Base-by-base conservation (phyloP, 495 filamentous ascomycete species). In the Hypomontagnella monticulosa region DNA sequence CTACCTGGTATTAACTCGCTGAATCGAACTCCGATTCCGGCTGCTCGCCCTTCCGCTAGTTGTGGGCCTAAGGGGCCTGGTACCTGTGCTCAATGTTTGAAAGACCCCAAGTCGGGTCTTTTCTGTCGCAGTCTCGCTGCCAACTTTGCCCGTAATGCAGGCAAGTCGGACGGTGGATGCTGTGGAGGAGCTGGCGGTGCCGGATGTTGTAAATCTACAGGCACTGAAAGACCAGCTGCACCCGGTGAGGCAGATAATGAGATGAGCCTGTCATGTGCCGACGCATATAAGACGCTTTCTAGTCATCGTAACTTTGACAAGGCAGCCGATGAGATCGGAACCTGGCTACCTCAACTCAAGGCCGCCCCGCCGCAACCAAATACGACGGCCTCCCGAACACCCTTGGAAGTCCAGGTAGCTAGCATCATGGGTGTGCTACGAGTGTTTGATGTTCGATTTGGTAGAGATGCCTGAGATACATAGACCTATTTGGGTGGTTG, bases 71-170 rank as follows among this genome's bases (percentile, higher is more conserved):
- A 89, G 57, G 87, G 91, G 0, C 92, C 92, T 1, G 92, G 92
- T 9, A 90, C 89, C 18, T 96, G 92, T 70, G 83, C 86, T 3
- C 90, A 93, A 73, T 96, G 92, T 71, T 84, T 87, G 32, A 81
- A 85, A 5, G 90, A 95, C 73, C 90, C 92, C 1, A 86, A 86
- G 63, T 91, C 92, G 19, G 91, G 89, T 11, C 84, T 93, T 60
- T 96, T 96, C 81, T 96, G 92, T 78, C 91, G 91, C 67, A 90
- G 88, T 33, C 84, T 96, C 15, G 91, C 91, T 57, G 89, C 89
- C 63, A 86, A 80, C 76, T 75, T 85, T 71, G 71, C 80, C 64
- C 73, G 77, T 42, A 74, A 76, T 48, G 47, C 57, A 34, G 74
- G 71, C 14, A 73, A 74, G n/a, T 63, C 73, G 14, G 73, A 60